These are phyloP conservation scores for Parachaetomium inaequale DNA, from an alignment of 495 filamentous ascomycete species.

Conservation along the genomic window DNA sequence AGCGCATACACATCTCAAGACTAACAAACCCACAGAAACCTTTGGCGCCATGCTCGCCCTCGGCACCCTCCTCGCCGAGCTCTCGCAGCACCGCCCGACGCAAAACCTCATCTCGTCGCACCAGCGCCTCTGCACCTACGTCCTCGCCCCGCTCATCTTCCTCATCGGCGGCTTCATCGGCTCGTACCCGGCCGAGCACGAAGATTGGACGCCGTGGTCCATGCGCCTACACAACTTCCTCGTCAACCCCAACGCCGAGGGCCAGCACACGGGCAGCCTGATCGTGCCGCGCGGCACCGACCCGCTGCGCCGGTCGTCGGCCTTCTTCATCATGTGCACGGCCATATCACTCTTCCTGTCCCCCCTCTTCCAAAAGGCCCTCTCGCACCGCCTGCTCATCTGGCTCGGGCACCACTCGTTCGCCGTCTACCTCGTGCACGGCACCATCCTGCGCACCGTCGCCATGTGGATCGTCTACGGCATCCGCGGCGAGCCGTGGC, in stretches of 20 bases:
- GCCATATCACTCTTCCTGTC: slow-evolving; percentile 56
- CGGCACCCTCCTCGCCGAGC: slow-evolving; percentile 59
- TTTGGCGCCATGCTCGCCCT: slow-evolving; percentile 59
- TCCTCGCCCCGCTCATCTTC: slow-evolving; percentile 46
- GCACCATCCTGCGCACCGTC: slow-evolving; percentile 58
- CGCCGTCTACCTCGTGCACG: slow-evolving; percentile 65
- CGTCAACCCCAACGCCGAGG: slow-evolving; percentile 22
- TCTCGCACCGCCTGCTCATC: slow-evolving; percentile 55
- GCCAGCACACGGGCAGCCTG: slow-evolving; percentile 38
- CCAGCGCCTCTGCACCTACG: slow-evolving; percentile 42
- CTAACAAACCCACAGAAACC: slow-evolving; percentile 40
- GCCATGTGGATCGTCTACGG: slow-evolving; percentile 64
- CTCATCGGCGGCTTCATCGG: slow-evolving; percentile 52
- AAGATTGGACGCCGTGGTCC: slow-evolving; percentile 58
- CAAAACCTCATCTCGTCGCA: slow-evolving; percentile 49
- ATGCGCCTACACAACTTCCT: slow-evolving; percentile 39
- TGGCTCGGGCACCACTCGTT: slow-evolving; percentile 67
- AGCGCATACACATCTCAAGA: not conserved
- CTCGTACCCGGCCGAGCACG: slow-evolving; percentile 59
- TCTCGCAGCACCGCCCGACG: slow-evolving; percentile 52
- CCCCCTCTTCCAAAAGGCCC: slow-evolving; percentile 49
- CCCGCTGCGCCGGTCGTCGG: slow-evolving; percentile 48
- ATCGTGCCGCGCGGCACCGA: slow-evolving; percentile 56
- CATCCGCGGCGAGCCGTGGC: slow-evolving; percentile 47
- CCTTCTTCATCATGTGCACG: slow-evolving; percentile 53